Base-by-base conservation (phyloP, 768 basidiomycete genomes). In the Leucosporidium scottii region DNA sequence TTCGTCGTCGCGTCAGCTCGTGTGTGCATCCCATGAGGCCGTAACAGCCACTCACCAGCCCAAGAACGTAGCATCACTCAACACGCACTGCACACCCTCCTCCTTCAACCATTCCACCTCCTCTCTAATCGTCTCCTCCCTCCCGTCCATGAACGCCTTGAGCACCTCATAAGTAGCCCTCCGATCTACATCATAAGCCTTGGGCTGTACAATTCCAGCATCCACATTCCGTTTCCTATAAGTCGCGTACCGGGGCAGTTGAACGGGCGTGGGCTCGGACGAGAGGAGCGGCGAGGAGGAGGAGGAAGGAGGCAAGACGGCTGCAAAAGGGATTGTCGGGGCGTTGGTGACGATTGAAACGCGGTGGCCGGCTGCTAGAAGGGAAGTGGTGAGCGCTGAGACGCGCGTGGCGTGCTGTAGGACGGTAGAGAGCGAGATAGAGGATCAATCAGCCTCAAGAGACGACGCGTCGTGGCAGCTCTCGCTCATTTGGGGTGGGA, bases 391-490 rank as follows among this genome's bases (percentile, higher is more conserved):
- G 69, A 90, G 85, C 1, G 89, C 89, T 21, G 87, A 87, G 21
- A 90, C 89, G 48, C 89, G 84, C 4, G 89, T 91, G 13, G 88
- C 89, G 75, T 90, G 89, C n/a, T 88, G n/a, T n/a, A 53, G 27
- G n/a, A 7, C 51, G 51, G 12, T 9, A 27, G 51, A n/a, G 15
- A 21, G 34, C 10, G 5, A 17, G 51, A 15, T 6, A 44, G 39
- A 44, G 39, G 13, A 17, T 2, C 59, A 27, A 39, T 20, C 25
- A n/a, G n/a, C n/a, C n/a, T n/a, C n/a, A 7, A 27, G 39, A 21
- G 27, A 30, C 23, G 39, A 23, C 28, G 55, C 55, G 55, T 25
- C 8, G 55, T 25, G 25, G 23, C 36, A 36, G 57, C 34, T 12
- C 30, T 34, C 34, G 31, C 27, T 30, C 27, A 10, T 57, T 20